Evolutionary conservation across 495 filamentous ascomycete species (phyloP).

Genomic region (Aspergillus hancockii): DNA sequence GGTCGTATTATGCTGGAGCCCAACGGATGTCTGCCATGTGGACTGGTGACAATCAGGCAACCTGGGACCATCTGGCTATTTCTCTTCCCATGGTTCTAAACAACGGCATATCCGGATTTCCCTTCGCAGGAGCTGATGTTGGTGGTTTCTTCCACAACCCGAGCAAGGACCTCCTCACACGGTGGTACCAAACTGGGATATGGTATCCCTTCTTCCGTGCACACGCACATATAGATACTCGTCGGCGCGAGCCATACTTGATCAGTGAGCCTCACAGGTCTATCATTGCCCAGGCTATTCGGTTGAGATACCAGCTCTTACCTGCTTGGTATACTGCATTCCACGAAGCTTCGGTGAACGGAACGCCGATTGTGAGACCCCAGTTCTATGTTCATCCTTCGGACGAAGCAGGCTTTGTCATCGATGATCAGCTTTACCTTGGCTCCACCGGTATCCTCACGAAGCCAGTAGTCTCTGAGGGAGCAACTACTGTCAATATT

Average conservation of each 20-base stretch:
- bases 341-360: slow-evolving; percentile 79
- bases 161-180: slow-evolving; percentile 80
- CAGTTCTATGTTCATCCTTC: slow-evolving; percentile 87
- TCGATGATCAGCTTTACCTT: slow-evolving; percentile 94
- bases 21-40: slow-evolving; percentile 94
- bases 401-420: slow-evolving; percentile 81
- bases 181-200: slow-evolving; percentile 95
- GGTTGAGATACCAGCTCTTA: slow-evolving; percentile 84
- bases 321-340: slow-evolving; percentile 98
- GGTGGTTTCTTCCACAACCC: slow-evolving; percentile 99
- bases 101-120: slow-evolving; percentile 89
- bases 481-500: slow-evolving; percentile 68
- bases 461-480: slow-evolving; percentile 82
- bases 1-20: slow-evolving; percentile 85
- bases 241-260: slow-evolving; percentile 91
- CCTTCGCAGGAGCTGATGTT: slow-evolving; percentile 93
- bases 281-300: slow-evolving; percentile 85
- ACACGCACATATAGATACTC: slow-evolving; percentile 96
- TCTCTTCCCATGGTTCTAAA: slow-evolving; percentile 90
- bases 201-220: slow-evolving; percentile 99
- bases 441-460: slow-evolving; percentile 81
- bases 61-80: slow-evolving; percentile 84
- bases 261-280: slow-evolving; percentile 78
- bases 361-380: slow-evolving; percentile 84
- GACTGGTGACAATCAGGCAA: slow-evolving; percentile 96